Evolutionary conservation across 208 protist species (phyloP).

Genomic region (Wallacemonas sp.): DNA sequence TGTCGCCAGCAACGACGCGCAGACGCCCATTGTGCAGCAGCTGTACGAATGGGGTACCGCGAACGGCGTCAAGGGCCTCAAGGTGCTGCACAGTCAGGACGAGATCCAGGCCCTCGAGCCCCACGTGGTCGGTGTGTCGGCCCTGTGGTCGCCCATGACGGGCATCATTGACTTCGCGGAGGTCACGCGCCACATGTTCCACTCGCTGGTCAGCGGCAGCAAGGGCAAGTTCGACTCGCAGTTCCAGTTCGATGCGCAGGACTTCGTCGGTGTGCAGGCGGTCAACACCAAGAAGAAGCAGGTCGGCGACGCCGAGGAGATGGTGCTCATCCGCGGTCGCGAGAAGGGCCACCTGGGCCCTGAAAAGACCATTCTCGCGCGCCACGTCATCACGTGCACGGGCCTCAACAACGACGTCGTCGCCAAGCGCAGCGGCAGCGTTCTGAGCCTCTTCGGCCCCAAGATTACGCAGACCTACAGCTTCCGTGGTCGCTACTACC

Average conservation of each 20-base stretch:
- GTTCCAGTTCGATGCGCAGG: constrained; percentile 72
- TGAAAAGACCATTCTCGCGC: constrained; percentile 66
- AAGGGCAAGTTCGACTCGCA: constrained; percentile 51
- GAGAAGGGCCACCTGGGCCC: constrained; percentile 75
- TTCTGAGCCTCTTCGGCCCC: constrained; percentile 48
- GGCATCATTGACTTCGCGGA: constrained; percentile 87
- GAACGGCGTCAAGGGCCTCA: constrained; percentile 85
- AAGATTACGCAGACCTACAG: constrained; percentile 72
- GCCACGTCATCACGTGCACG: constrained; percentile 84
- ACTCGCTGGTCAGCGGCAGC: constrained; percentile 45
- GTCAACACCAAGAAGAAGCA: constrained; percentile 19
- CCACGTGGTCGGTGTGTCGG: constrained; percentile 58
- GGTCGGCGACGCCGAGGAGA: constrained; percentile 31
- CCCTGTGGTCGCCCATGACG: constrained; percentile 86
- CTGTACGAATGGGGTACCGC: constrained; percentile 74
- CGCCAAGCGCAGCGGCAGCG: constrained; percentile 54
- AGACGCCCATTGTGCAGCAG: constrained; percentile 59
- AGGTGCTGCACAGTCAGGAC: constrained; percentile 64
- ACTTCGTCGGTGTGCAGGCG: constrained; percentile 71
- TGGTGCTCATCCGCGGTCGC: constrained; percentile 79
- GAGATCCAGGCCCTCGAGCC: constrained; percentile 80
- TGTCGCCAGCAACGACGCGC: constrained; percentile 62
- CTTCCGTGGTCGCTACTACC: constrained; percentile 86
- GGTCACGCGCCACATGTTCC: constrained; percentile 70
- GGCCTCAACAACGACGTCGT: constrained; percentile 79